Evolutionary conservation across 306 rosid genomes (phyloP), one percentile per base, ranked within the genome.

Genomic region (Cicer pinnatifidum): DNA sequence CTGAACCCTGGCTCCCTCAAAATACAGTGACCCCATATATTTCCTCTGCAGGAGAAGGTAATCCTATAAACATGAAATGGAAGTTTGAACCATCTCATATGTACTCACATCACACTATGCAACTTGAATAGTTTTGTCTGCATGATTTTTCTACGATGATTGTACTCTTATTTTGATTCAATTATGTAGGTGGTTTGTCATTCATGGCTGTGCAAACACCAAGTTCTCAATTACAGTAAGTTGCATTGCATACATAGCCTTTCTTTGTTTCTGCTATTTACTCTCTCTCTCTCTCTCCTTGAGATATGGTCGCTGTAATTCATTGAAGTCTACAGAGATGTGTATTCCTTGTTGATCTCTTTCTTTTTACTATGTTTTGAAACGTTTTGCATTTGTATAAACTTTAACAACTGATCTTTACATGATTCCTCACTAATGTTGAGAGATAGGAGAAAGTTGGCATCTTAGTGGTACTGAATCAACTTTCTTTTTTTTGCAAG

Each of bases 1-100:
- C 88, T 76, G 89, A 88, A 72, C 82, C 97, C 58, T 93, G 98
- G 97, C 86, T 89, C 61, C 85, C 96, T 5, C 88, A 85, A 80
- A 89, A 81, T 76, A 56, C 71, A 6, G 58, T 20, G 67, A 13
- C 81, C 20, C 84, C 98, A 4, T 88, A 78, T 81, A 72, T 85
- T 69, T 84, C 92, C 16, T 69, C 88, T 57, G 73, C 88, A 28
- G 98, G 90, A 72, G 90, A 87, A 81, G 97, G 98, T 92, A 77
- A 11, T 61, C 40, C 51, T 84, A 13, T 19, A 68, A 69, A 69
- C 43, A 44, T 72, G 52, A 41, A 46, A 52, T 37, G 17, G 71
- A 81, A 35, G 43, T 73, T 62, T 45, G 71, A 79, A 48, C 66
- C 56, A 60, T 81, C 57, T 43, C 35, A 15, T 40, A 9, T 20